A percentile compares a stretch with the other conserved stretches of the same genome.
Conservation (phyloP, 164 flowering plant genomes). For the Vitis rupestris region DNA sequence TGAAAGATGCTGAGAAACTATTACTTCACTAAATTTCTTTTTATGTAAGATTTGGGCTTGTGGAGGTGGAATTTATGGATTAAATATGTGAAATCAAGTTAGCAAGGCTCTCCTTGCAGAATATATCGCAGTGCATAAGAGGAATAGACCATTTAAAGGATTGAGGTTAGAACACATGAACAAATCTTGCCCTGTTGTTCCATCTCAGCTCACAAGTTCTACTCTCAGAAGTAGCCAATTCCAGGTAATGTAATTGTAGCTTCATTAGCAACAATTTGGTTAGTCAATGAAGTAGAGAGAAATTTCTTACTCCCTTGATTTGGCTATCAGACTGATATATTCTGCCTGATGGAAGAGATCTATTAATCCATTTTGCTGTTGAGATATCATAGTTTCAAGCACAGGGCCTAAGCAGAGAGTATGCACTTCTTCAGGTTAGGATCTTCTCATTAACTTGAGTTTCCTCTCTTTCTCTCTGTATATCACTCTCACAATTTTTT, state of each 20-base stretch:
- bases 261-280: not conserved
- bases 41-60: not conserved
- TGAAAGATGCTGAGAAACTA: not conserved
- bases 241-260: slow-evolving; percentile 49
- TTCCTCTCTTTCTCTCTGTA: not conserved
- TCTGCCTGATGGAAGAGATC: slow-evolving; percentile 75
- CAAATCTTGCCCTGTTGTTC: slow-evolving; percentile 60
- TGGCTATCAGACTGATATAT: slow-evolving; percentile 42
- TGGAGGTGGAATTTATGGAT: not conserved
- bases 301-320: slow-evolving; percentile 3
- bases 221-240: slow-evolving; percentile 63
- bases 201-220: slow-evolving; percentile 62
- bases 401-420: slow-evolving; percentile 67
- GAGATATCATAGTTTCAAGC: slow-evolving; percentile 51
- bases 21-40: not conserved
- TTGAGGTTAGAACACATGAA: slow-evolving; percentile 94
- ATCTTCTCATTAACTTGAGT: slow-evolving; percentile 1
- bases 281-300: not conserved
- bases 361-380: slow-evolving; percentile 54
- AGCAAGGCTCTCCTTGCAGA: slow-evolving; percentile 90
- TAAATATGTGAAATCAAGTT: slow-evolving; percentile 43
- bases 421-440: slow-evolving; percentile 63
- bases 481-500: slow-evolving; percentile 6
- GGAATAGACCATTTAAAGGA: slow-evolving; percentile 61
- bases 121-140: slow-evolving; percentile 55